Evolutionary conservation across 371 early-diverging fungal genomes (phyloP).

Genomic region (Apophysomyces trapeziformis): DNA sequence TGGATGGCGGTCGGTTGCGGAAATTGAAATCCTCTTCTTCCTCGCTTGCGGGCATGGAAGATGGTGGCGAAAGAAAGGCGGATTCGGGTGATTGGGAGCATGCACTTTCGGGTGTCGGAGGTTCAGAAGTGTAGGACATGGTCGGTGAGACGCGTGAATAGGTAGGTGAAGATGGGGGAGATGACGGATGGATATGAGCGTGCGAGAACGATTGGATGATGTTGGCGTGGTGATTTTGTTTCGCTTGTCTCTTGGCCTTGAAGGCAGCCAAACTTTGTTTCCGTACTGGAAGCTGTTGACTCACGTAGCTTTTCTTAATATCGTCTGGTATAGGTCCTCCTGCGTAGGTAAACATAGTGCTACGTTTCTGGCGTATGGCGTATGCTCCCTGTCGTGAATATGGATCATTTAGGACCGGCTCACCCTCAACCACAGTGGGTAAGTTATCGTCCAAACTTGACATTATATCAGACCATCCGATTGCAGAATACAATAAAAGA

Average conservation of each 20-base stretch:
- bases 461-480: slow-evolving; percentile 7
- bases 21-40: slow-evolving; percentile 49
- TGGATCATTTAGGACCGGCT: slow-evolving; percentile 1
- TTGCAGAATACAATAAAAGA: not conserved
- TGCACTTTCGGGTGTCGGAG: slow-evolving; percentile 5
- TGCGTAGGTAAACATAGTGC: slow-evolving; percentile 3
- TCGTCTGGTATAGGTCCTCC: slow-evolving; percentile 41
- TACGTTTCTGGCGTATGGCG: slow-evolving; percentile 15
- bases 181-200: not conserved
- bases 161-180: not conserved
- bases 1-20: slow-evolving; percentile 45
- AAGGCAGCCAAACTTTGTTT: slow-evolving; percentile 49
- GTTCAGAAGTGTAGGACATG: not conserved
- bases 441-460: not conserved
- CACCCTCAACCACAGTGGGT: slow-evolving; percentile 9
- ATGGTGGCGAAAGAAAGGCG: not conserved
- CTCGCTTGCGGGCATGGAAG: slow-evolving; percentile 19
- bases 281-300: slow-evolving; percentile 48
- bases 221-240: not conserved
- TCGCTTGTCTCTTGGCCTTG: slow-evolving; percentile 2
- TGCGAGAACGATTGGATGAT: not conserved
- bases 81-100: not conserved
- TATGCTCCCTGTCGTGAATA: slow-evolving; percentile 24
- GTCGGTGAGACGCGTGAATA: not conserved
- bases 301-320: slow-evolving; percentile 42